A percentile compares a stretch with the other conserved stretches of the same genome.
These are phyloP conservation scores for Graphiopsis chlorocephala DNA, from an alignment of 2,329 filamentous ascomycete species.

Conservation along the genomic window DNA sequence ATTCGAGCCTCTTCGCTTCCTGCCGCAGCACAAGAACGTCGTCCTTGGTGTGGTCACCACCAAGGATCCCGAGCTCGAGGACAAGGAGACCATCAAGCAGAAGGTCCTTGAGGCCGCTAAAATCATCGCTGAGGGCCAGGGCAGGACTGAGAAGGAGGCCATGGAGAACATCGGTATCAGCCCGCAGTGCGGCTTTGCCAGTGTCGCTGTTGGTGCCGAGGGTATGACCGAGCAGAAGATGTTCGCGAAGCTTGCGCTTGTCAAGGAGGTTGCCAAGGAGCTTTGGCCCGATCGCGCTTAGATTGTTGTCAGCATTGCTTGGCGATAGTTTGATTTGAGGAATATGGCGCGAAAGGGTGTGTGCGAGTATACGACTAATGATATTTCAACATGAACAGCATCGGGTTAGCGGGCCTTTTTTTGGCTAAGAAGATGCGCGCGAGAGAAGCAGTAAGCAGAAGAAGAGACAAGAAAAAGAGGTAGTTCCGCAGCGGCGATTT, in stretches of 20 bases:
- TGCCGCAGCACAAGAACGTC: constrained; percentile 40
- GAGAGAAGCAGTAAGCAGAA: neutral
- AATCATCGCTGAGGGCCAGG: constrained; percentile 39
- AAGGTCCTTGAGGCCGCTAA: constrained; percentile 36
- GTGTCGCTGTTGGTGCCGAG: constrained; percentile 36
- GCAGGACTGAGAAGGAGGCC: constrained; percentile 35
- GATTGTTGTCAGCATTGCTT: neutral
- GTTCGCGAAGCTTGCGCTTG: constrained; percentile 38
- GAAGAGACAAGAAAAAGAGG: neutral
- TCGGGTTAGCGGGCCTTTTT: neutral
- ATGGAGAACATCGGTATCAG: constrained; percentile 39
- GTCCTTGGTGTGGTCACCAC: constrained; percentile 40
- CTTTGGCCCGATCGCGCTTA: constrained; percentile 36
- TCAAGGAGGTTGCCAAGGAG: constrained; percentile 37
- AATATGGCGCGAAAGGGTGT: neutral
- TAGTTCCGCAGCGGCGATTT: constrained; percentile 8
- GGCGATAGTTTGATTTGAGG: neutral
- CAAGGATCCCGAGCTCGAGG: constrained; percentile 38
- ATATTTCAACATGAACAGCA: constrained; percentile 17
- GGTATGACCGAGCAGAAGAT: constrained; percentile 40
- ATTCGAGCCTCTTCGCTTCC: constrained; percentile 39
- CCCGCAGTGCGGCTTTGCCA: constrained; percentile 40
- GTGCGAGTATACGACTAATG: constrained; percentile 11
- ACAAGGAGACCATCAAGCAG: constrained; percentile 33
- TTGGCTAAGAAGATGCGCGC: neutral